phyloP scores from a whole-genome alignment of 495 filamentous ascomycete genomes.

The Geopyxis carbonaria region DNA sequence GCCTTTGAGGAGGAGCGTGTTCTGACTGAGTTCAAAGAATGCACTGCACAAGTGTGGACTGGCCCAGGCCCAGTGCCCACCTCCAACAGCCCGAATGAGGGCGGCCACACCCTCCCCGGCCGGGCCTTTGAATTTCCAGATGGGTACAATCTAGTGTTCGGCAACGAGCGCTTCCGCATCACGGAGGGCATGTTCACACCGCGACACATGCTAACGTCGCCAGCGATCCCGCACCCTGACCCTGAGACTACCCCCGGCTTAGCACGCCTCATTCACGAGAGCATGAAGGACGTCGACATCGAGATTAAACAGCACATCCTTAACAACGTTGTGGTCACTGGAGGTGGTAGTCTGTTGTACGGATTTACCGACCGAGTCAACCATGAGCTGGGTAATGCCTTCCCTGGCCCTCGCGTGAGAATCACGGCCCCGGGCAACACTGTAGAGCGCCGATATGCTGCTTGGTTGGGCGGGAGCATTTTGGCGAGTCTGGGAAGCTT shows the following conservation, averaged over 20 bases:
- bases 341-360: conserved; percentile 64
- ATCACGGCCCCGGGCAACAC: conserved; percentile 71
- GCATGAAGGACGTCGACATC: conserved; percentile 63
- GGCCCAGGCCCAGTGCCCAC: conserved; percentile 52
- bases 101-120: no score
- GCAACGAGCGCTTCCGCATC: conserved; percentile 64
- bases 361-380: conserved; percentile 82
- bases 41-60: conserved; percentile 83
- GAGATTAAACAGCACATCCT: conserved; percentile 72
- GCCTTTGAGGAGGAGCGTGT: conserved; percentile 80
- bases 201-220: conserved; percentile 27
- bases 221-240: conserved; percentile 34
- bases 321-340: conserved; percentile 82
- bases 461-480: conserved; percentile 95
- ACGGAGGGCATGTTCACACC: conserved; percentile 56
- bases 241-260: conserved; percentile 42
- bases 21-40: conserved; percentile 91
- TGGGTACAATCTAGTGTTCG: conserved; percentile 85
- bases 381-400: conserved; percentile 59
- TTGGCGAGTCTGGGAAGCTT: conserved; percentile 94
- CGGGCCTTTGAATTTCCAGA: conserved; percentile 94
- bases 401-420: conserved; percentile 64
- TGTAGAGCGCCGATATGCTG: conserved; percentile 71
- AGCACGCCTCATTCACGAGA: conserved; percentile 58
- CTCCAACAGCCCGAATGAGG: conserved; percentile 37